Percentiles rank a stretch among this genome's conserved stretches.
Conservation (phyloP, 306 rosid genomes). For the Medicago ruthenica region DNA sequence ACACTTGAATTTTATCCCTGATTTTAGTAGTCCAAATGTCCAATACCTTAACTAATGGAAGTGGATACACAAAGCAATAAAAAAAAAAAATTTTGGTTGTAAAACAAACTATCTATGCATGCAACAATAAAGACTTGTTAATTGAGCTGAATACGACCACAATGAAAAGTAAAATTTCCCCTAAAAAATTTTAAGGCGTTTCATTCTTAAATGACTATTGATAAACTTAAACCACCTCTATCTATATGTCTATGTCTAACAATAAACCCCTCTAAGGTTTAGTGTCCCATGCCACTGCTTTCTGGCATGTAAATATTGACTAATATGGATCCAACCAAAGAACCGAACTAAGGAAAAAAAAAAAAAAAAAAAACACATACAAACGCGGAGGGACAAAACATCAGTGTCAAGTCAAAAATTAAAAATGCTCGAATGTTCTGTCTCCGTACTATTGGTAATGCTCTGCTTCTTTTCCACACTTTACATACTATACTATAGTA, state of each 20-base stretch:
- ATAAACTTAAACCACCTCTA: background rate
- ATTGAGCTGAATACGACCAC: too few species aligned
- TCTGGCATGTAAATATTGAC: background rate
- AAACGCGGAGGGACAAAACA: conserved; percentile 45
- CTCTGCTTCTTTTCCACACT: conserved; percentile 49
- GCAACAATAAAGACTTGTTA: too few species aligned
- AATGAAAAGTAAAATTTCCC: too few species aligned
- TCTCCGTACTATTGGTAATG: conserved; percentile 40
- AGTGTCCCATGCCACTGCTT: background rate
- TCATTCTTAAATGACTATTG: too few species aligned
- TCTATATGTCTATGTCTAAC: background rate
- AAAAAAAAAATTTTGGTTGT: too few species aligned
- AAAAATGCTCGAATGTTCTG: conserved; percentile 34
- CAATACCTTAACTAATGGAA: conserved; percentile 38
- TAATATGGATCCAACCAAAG: background rate
- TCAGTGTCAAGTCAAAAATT: conserved; percentile 44
- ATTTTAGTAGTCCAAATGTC: background rate
- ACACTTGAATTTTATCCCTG: background rate
- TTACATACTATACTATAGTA: conserved; percentile 14
- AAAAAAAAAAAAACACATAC: conserved; percentile 2
- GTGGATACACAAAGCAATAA: conserved; percentile 33
- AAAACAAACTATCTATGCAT: too few species aligned
- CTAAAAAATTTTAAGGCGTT: too few species aligned
- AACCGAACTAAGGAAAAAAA: background rate
- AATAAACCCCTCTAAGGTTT: background rate